Conservation (phyloP, 1,139 yeast species). For the Eremothecium gossypii region DNA sequence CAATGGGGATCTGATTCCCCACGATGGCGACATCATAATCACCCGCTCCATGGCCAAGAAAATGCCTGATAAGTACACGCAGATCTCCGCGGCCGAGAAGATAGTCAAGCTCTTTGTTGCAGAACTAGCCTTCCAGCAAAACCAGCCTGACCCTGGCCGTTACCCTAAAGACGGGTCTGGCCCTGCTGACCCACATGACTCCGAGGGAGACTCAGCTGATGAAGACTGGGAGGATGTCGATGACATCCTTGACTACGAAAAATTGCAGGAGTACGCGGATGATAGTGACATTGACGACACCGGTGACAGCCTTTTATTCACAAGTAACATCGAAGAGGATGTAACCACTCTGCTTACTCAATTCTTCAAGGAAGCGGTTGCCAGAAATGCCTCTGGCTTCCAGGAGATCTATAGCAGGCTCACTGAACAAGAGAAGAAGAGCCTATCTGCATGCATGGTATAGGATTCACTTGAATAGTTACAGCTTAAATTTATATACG, state of each 20-base stretch:
- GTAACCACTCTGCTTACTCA: conserved; percentile 40
- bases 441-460: conserved; percentile 39
- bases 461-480: conserved; percentile 7
- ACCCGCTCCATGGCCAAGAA: conserved; percentile 77
- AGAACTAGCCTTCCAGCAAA: conserved; percentile 58
- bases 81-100: conserved; percentile 60
- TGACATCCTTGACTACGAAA: conserved; percentile 53
- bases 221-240: conserved; percentile 81
- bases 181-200: conserved; percentile 11
- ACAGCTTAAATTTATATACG: no score
- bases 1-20: conserved; percentile 68
- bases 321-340: conserved; percentile 12
- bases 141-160: conserved; percentile 28
- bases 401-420: conserved; percentile 44
- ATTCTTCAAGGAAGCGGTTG: conserved; percentile 58
- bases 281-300: conserved; percentile 21
- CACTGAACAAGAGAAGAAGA: conserved; percentile 48
- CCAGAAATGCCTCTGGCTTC: conserved; percentile 47
- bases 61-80: conserved; percentile 56
- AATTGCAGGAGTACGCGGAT: conserved; percentile 46
- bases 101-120: conserved; percentile 60
- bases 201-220: conserved; percentile 32
- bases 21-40: conserved; percentile 48
- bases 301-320: conserved; percentile 29
- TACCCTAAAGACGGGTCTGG: conserved; percentile 1